Evolutionary conservation across 2,329 filamentous ascomycete species (phyloP).

Genomic region (Aspergillus costaricaensis): DNA sequence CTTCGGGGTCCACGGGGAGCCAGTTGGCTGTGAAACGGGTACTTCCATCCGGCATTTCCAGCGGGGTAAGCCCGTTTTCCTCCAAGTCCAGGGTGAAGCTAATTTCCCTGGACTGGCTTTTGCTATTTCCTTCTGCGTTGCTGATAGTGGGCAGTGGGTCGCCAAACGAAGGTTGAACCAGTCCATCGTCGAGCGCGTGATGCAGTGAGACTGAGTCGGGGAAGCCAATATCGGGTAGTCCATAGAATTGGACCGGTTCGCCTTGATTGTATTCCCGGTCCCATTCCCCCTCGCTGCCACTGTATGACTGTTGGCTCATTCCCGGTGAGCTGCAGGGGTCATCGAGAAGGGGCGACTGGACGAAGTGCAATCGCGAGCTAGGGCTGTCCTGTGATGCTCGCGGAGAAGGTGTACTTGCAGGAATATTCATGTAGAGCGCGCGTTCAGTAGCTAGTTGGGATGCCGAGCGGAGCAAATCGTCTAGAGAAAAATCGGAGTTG

Average conservation of each 20-base stretch:
- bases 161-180: not conserved
- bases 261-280: constrained; percentile 20
- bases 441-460: constrained; percentile 26
- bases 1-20: constrained; percentile 34
- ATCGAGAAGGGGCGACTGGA: constrained; percentile 15
- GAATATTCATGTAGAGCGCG: constrained; percentile 26
- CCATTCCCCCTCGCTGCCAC: constrained; percentile 25
- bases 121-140: not conserved
- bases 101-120: not conserved
- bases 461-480: constrained; percentile 21
- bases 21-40: constrained; percentile 35
- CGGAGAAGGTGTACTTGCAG: constrained; percentile 15
- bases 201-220: constrained; percentile 1
- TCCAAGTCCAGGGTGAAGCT: constrained; percentile 6
- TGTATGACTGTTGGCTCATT: constrained; percentile 22
- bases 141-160: not conserved
- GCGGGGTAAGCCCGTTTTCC: constrained; percentile 23
- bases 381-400: constrained; percentile 16
- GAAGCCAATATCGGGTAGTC: constrained; percentile 10
- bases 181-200: not conserved
- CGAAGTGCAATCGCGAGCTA: not conserved
- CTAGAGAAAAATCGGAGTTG: constrained; percentile 9
- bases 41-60: constrained; percentile 38
- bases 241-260: constrained; percentile 16
- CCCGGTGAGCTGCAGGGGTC: constrained; percentile 27